Conservation (phyloP, 371 early-diverging fungal species). For the Apophysomyces sp. region DNA sequence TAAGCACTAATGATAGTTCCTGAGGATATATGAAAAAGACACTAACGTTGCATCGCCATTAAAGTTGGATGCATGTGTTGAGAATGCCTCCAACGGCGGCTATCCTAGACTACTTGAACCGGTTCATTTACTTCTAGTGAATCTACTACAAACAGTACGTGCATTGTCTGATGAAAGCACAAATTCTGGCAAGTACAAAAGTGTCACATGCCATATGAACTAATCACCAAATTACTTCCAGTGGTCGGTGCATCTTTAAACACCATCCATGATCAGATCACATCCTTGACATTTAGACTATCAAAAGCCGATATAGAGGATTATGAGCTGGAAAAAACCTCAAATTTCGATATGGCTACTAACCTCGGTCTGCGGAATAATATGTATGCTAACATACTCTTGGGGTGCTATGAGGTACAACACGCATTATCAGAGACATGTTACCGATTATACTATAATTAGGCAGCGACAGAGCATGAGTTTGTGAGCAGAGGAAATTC, state of each 20-base stretch:
- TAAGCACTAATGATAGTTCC: constrained; percentile 24
- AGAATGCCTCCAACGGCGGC: constrained; percentile 40
- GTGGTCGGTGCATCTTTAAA: constrained; percentile 6
- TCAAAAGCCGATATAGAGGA: constrained; percentile 49
- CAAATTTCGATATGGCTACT: constrained; percentile 52
- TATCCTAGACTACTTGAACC: constrained; percentile 35
- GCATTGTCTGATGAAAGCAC: background rate
- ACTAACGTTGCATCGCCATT: constrained; percentile 30
- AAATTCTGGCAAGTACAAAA: background rate
- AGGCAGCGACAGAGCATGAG: constrained; percentile 46
- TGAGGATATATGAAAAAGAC: constrained; percentile 32
- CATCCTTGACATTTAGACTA: constrained; percentile 29
- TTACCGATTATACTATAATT: background rate
- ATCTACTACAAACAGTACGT: constrained; percentile 26
- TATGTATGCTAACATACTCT: constrained; percentile 40
- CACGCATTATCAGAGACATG: background rate
- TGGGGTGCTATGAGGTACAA: constrained; percentile 53
- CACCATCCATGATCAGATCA: constrained; percentile 9
- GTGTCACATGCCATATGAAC: background rate
- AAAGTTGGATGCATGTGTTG: constrained; percentile 48
- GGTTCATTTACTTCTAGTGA: constrained; percentile 33
- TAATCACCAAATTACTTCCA: background rate
- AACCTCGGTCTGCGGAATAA: constrained; percentile 52
- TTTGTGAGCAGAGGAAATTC: constrained; percentile 19
- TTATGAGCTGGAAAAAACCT: constrained; percentile 54